Conservation (phyloP, 2,329 filamentous ascomycete genomes). For the Phoma sp. region DNA sequence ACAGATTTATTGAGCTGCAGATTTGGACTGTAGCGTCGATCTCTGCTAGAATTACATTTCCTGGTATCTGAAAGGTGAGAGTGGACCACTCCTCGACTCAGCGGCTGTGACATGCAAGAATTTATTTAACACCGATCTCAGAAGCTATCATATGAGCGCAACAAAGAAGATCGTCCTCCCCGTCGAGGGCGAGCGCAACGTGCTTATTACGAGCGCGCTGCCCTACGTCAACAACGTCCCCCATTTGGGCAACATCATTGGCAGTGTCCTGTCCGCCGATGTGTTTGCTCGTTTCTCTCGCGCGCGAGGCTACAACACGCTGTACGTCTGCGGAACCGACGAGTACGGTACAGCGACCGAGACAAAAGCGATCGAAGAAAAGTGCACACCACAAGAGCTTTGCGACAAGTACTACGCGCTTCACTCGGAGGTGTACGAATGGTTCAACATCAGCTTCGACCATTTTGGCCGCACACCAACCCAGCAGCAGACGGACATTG, state of each 20-base stretch:
- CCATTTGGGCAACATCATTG: conserved; percentile 67
- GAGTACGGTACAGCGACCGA: conserved; percentile 97
- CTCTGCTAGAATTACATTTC: background rate
- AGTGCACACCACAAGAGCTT: conserved; percentile 79
- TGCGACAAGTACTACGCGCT: conserved; percentile 93
- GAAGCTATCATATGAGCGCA: conserved; percentile 31
- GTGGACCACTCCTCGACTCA: background rate
- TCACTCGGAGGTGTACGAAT: conserved; percentile 90
- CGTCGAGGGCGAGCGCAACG: conserved; percentile 72
- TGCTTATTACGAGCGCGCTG: conserved; percentile 89
- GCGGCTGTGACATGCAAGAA: conserved; percentile 6
- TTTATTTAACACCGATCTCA: conserved; percentile 6
- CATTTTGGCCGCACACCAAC: conserved; percentile 94
- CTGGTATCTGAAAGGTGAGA: background rate
- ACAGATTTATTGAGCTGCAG: conserved; percentile 7
- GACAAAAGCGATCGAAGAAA: conserved; percentile 91
- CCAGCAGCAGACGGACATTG: conserved; percentile 85
- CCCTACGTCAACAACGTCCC: conserved; percentile 80
- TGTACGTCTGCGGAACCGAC: conserved; percentile 88
- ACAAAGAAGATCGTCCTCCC: conserved; percentile 55
- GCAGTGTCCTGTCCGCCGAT: conserved; percentile 79
- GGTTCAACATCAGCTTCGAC: conserved; percentile 95
- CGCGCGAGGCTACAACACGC: conserved; percentile 76
- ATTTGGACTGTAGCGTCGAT: background rate
- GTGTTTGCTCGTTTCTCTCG: conserved; percentile 79